These are phyloP conservation scores for Syncephalastrum contaminatum DNA, from an alignment of 371 early-diverging fungal genomes.

Conservation along the genomic window DNA sequence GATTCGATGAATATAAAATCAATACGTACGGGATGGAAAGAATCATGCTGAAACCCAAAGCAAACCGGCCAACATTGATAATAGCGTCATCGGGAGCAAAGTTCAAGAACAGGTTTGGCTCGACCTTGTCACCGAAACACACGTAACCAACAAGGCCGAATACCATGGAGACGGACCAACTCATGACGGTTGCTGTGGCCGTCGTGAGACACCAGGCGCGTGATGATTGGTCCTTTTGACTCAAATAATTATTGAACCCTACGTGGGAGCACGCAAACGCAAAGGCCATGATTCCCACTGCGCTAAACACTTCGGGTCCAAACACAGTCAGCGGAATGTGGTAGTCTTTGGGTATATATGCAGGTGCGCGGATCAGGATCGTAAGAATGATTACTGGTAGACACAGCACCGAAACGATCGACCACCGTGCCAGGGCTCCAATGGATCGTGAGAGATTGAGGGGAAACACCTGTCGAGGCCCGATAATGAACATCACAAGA, in stretches of 20 bases:
- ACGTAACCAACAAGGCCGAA: conserved; percentile 59
- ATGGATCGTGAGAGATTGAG: conserved; percentile 43
- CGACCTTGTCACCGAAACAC: conserved; percentile 50
- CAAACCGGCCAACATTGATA: conserved; percentile 56
- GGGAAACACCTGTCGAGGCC: conserved; percentile 37
- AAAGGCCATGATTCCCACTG: conserved; percentile 64
- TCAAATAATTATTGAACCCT: conserved; percentile 54
- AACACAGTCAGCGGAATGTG: conserved; percentile 40
- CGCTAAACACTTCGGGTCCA: conserved; percentile 54
- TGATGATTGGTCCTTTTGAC: conserved; percentile 43
- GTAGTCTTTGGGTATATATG: conserved; percentile 42
- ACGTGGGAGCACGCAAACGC: conserved; percentile 63
- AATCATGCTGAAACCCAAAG: conserved; percentile 55
- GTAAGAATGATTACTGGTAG: conserved; percentile 40
- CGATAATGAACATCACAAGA: not conserved
- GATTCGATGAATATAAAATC: not conserved
- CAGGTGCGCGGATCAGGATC: conserved; percentile 37
- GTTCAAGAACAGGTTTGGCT: conserved; percentile 58
- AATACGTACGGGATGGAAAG: conserved; percentile 51
- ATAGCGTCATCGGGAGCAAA: conserved; percentile 52
- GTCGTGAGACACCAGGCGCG: conserved; percentile 49
- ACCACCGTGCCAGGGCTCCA: conserved; percentile 43
- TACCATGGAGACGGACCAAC: conserved; percentile 52
- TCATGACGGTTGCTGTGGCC: conserved; percentile 41
- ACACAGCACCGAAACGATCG: conserved; percentile 41